Percentiles rank a stretch among this genome's conserved stretches.
These are phyloP conservation scores for Carex cristatella DNA, from an alignment of 176 grass and related monocot genomes.

Conservation along the genomic window DNA sequence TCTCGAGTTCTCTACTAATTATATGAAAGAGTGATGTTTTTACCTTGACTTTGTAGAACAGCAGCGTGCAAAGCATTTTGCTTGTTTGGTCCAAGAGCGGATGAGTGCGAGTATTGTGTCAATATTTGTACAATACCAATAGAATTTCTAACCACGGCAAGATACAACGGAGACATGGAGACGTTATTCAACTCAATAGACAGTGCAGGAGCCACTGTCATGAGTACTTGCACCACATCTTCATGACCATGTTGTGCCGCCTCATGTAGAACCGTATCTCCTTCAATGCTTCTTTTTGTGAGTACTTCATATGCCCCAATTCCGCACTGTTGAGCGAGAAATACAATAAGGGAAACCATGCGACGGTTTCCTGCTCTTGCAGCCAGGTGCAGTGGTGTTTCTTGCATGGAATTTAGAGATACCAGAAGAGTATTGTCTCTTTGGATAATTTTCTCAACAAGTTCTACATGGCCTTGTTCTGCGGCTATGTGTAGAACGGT, in stretches of 20 bases:
- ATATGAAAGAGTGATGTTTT: neutral
- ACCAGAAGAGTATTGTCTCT: slow-evolving; percentile 10
- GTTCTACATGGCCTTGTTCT: neutral
- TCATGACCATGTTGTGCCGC: neutral
- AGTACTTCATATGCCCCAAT: neutral
- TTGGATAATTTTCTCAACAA: slow-evolving; percentile 15
- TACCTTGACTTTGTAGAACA: slow-evolving; percentile 6
- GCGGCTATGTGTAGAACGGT: slow-evolving; percentile 45
- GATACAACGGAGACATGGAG: neutral
- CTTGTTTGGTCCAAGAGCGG: neutral
- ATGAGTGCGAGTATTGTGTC: neutral
- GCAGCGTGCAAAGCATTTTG: slow-evolving; percentile 20
- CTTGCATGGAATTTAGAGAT: neutral
- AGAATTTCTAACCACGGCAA: neutral
- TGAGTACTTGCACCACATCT: neutral
- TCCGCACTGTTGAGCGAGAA: neutral
- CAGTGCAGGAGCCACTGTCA: neutral
- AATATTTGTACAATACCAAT: neutral
- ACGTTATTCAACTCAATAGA: neutral
- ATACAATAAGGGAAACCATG: neutral
- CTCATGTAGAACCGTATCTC: neutral
- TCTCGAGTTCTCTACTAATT: too few relatives aligned
- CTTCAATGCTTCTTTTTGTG: neutral
- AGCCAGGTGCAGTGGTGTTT: slow-evolving; percentile 41
- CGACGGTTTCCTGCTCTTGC: slow-evolving; percentile 6